Percentiles rank a stretch among this genome's conserved stretches.
Conservation (phyloP, 805 yeast genomes). For the Kodamaea neixiangensis region DNA sequence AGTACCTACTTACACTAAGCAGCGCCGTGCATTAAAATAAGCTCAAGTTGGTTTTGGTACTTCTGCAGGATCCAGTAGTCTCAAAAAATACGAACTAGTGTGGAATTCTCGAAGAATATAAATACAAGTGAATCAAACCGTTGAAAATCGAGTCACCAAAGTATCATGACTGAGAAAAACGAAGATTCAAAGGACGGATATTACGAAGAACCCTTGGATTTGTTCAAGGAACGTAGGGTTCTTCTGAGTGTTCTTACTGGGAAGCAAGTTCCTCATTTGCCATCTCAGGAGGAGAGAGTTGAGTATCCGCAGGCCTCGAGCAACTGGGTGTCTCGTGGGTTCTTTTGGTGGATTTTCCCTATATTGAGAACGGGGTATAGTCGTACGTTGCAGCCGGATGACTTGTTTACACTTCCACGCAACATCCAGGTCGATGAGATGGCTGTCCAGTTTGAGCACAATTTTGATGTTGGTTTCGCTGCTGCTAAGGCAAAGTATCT, state of each 20-base stretch:
- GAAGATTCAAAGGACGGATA: not conserved
- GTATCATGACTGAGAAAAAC: not conserved
- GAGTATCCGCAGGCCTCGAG: constrained; percentile 45
- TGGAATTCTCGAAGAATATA: too few species aligned
- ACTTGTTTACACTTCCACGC: constrained; percentile 38
- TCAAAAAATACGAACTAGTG: too few species aligned
- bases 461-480: constrained; percentile 15
- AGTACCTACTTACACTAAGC: too few species aligned
- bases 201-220: not conserved
- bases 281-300: constrained; percentile 50
- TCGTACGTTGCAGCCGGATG: constrained; percentile 66
- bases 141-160: too few species aligned
- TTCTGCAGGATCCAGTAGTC: too few species aligned
- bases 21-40: too few species aligned
- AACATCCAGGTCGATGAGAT: constrained; percentile 30
- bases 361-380: constrained; percentile 66
- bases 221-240: constrained; percentile 28
- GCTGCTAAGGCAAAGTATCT: constrained; percentile 20
- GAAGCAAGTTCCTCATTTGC: constrained; percentile 49
- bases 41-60: too few species aligned
- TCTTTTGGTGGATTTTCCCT: constrained; percentile 66
- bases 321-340: constrained; percentile 36
- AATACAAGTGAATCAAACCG: too few species aligned
- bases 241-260: constrained; percentile 31
- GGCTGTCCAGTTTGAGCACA: constrained; percentile 27